These are phyloP conservation scores for Colletotrichum tofieldiae DNA, from an alignment of 2,329 filamentous ascomycete genomes.

Conservation along the genomic window DNA sequence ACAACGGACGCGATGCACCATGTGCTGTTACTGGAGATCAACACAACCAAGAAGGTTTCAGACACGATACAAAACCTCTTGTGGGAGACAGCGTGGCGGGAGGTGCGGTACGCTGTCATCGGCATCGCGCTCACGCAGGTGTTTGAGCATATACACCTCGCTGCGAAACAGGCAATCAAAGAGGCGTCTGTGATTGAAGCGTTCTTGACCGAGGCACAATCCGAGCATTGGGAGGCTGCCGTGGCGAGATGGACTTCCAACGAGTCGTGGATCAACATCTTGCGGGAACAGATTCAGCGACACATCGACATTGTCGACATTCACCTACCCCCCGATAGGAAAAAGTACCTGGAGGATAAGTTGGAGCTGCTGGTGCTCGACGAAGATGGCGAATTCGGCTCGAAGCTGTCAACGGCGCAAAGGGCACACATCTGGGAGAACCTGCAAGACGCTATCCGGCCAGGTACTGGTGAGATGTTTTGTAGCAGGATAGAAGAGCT, in stretches of 20 bases:
- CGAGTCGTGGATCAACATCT: conserved; percentile 44
- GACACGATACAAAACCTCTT: conserved; percentile 47
- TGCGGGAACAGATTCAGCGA: conserved; percentile 48
- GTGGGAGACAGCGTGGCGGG: conserved; percentile 49
- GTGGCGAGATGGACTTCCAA: conserved; percentile 44
- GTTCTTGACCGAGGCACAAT: not conserved
- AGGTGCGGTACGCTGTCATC: conserved; percentile 49
- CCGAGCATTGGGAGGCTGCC: conserved; percentile 42
- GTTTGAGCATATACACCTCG: conserved; percentile 39
- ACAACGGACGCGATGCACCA: conserved; percentile 50
- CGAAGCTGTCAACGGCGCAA: conserved; percentile 42
- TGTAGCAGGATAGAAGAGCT: conserved; percentile 41
- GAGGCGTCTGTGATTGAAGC: not conserved
- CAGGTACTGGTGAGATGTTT: conserved; percentile 45
- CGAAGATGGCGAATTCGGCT: conserved; percentile 41
- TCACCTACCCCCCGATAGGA: conserved; percentile 43
- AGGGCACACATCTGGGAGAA: conserved; percentile 45
- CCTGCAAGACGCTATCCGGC: conserved; percentile 45
- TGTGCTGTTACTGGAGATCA: conserved; percentile 47
- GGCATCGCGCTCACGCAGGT: conserved; percentile 45
- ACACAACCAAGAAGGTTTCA: conserved; percentile 42
- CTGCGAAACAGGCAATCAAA: conserved; percentile 3
- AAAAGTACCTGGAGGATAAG: conserved; percentile 36
- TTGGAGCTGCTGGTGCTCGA: conserved; percentile 39
- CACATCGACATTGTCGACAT: conserved; percentile 48